Evolutionary conservation across 2,329 filamentous ascomycete species (phyloP), one percentile per base, ranked within the genome.

Genomic region (Graphilbum ipis-grandicollis): DNA sequence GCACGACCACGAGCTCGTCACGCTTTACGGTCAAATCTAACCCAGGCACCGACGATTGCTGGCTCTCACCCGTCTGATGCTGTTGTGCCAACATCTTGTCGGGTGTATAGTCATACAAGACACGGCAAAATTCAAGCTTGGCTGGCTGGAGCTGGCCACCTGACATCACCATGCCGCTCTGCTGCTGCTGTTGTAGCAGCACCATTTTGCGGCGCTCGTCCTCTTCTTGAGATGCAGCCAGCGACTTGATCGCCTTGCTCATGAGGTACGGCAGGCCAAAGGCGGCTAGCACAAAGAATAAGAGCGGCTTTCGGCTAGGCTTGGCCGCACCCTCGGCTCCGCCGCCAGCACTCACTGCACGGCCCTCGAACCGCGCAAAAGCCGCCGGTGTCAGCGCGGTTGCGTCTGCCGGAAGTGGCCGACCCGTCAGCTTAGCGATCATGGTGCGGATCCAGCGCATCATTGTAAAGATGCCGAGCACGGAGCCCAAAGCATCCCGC

Each of bases 191-290:
- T 37, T 61, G 65, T 15, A 60, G 39, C 14, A 48, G 33, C 6
- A 46, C 63, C 46, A 74, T 59, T 31, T 71, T 66, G 36, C 62
- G 64, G 40, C 70, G 68, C 55, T 84, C 74, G 50, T 92, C 81
- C 50, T 88, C 81, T 57, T 94, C 84, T 50, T 90, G 82, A 5
- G 76, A 79, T 26, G 79, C 73, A 14, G 86, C 84, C 29, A 98
- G 67, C 1, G 82, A 69, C 51, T 75, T 77, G 54, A 98, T 96
- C 47, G 93, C 72, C 61, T 94, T 98, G 58, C 81, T 79, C 86
- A 98, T 94, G 34, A 98, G 67, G 55, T 93, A 98, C 6, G 90
- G 90, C 13, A 98, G 68, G 37, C 90, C 92, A 50, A 98, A 93
- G 5, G 93, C 86, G 15, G 90, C 88, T 31, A 92, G 65, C 42